These are phyloP conservation scores for Neophaeococcomyces mojaviensis DNA, from an alignment of 2,329 filamentous ascomycete species.

Conservation along the genomic window DNA sequence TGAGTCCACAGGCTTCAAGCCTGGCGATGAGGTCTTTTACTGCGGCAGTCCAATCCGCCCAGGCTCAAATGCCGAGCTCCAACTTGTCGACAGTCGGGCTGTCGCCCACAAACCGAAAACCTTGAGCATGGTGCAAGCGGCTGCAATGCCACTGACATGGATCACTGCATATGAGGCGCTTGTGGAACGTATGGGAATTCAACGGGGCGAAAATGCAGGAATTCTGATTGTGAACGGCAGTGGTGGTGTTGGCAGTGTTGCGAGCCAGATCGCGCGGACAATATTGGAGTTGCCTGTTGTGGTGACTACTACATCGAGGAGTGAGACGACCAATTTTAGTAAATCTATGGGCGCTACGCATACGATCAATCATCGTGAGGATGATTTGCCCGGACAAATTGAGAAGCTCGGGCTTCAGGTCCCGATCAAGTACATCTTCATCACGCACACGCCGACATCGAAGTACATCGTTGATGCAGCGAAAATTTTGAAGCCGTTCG, in stretches of 20 bases:
- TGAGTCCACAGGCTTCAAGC: constrained; percentile 26
- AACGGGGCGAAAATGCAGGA: constrained; percentile 30
- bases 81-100: constrained; percentile 35
- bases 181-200: constrained; percentile 36
- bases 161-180: constrained; percentile 40
- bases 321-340: constrained; percentile 27
- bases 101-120: constrained; percentile 34
- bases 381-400: neutral
- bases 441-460: constrained; percentile 33
- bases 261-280: constrained; percentile 37
- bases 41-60: constrained; percentile 30
- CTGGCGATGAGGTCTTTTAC: constrained; percentile 36
- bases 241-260: constrained; percentile 39
- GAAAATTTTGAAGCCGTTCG: constrained; percentile 37
- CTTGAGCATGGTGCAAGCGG: constrained; percentile 34
- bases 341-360: constrained; percentile 10
- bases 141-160: constrained; percentile 39
- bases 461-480: constrained; percentile 34
- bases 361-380: constrained; percentile 5
- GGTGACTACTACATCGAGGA: constrained; percentile 36
- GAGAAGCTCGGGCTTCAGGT: neutral
- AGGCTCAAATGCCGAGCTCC: constrained; percentile 37
- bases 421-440: constrained; percentile 34
- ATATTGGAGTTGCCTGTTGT: constrained; percentile 36
- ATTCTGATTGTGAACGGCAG: constrained; percentile 42